Percentiles rank a stretch among this genome's conserved stretches.
Conservation (phyloP, 768 basidiomycete species). For the Boletellus emodensis region DNA sequence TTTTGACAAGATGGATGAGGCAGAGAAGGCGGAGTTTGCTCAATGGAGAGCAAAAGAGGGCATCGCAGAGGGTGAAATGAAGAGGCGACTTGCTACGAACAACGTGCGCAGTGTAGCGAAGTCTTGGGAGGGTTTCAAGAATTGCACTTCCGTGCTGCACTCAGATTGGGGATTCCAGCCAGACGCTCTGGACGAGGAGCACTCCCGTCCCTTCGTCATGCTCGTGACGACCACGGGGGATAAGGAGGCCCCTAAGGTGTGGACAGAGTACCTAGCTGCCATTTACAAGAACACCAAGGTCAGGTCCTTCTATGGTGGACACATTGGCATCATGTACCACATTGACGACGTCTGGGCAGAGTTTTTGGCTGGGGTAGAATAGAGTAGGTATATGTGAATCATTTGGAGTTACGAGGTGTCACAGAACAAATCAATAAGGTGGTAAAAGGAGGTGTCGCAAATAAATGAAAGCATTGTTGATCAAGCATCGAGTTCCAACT, state of each 20-base stretch:
- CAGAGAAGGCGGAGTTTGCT: conserved; percentile 30
- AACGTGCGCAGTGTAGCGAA: conserved; percentile 44
- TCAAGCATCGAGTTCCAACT: conserved; percentile 67
- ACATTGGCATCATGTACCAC: conserved; percentile 43
- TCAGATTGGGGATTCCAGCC: conserved; percentile 51
- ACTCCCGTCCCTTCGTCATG: conserved; percentile 43
- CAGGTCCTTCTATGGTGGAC: conserved; percentile 45
- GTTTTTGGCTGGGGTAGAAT: conserved; percentile 19
- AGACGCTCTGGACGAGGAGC: conserved; percentile 40
- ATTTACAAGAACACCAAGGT: conserved; percentile 43
- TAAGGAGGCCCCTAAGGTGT: conserved; percentile 36
- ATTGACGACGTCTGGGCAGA: conserved; percentile 45
- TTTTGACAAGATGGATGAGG: conserved; percentile 40
- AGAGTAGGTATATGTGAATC: not conserved
- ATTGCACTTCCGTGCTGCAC: conserved; percentile 39
- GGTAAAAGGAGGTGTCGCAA: conserved; percentile 14
- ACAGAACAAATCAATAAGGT: conserved; percentile 21
- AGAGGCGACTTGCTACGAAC: conserved; percentile 39
- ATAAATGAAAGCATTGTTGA: conserved; percentile 29
- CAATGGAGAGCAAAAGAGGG: conserved; percentile 41
- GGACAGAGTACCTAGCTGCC: conserved; percentile 48
- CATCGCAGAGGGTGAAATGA: conserved; percentile 41
- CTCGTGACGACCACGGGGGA: conserved; percentile 44
- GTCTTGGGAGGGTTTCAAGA: conserved; percentile 52
- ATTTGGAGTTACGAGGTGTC: conserved; percentile 13